These are phyloP conservation scores for Coniochaeta prunicola DNA, from an alignment of 2,329 filamentous ascomycete genomes.

Conservation along the genomic window DNA sequence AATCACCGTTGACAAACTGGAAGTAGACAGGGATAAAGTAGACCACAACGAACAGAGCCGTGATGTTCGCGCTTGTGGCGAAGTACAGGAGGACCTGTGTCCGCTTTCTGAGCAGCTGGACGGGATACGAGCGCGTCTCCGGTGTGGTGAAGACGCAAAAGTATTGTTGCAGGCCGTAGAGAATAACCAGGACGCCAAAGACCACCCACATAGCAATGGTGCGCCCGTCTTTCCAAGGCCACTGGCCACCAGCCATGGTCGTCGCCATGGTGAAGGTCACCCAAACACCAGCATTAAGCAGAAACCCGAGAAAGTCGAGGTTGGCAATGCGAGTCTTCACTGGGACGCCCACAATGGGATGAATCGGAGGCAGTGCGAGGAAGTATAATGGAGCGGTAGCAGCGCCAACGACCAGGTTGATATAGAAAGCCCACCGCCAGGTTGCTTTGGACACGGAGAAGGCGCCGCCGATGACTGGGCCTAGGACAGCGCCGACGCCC, in stretches of 20 bases:
- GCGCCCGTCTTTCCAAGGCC: slow-evolving; percentile 35
- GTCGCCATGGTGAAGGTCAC: slow-evolving; percentile 37
- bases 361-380: neutral
- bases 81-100: slow-evolving; percentile 34
- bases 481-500: slow-evolving; percentile 30
- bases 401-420: slow-evolving; percentile 38
- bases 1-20: slow-evolving; percentile 36
- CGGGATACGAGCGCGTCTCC: slow-evolving; percentile 32
- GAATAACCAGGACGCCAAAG: slow-evolving; percentile 30
- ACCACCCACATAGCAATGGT: slow-evolving; percentile 38
- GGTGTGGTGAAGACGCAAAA: slow-evolving; percentile 30
- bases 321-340: slow-evolving; percentile 6
- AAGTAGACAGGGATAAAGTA: slow-evolving; percentile 48
- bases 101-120: slow-evolving; percentile 28
- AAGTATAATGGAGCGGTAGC: slow-evolving; percentile 7
- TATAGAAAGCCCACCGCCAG: slow-evolving; percentile 38
- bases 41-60: slow-evolving; percentile 26
- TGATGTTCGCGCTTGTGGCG: slow-evolving; percentile 21
- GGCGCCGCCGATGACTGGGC: slow-evolving; percentile 26
- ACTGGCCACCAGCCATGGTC: slow-evolving; percentile 38
- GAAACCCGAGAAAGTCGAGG: slow-evolving; percentile 38
- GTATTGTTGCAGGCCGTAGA: slow-evolving; percentile 35
- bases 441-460: slow-evolving; percentile 23
- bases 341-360: neutral
- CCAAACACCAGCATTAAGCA: slow-evolving; percentile 32